These are phyloP conservation scores for Phytophthora fragariaefolia DNA, from an alignment of 352 stramenopile genomes.

Conservation along the genomic window DNA sequence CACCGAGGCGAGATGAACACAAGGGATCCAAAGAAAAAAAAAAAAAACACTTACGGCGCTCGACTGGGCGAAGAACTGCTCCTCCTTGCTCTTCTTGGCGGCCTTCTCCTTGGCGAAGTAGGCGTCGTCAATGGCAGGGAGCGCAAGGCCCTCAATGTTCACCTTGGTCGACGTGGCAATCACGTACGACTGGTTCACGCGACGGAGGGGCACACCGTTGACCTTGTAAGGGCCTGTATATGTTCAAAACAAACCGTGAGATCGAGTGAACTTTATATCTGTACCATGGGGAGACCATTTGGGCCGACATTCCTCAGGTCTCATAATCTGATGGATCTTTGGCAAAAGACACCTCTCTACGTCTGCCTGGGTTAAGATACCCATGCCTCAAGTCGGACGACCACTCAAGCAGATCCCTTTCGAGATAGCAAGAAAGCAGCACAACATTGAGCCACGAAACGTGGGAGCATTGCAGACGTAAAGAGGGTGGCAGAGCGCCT, in stretches of 20 bases:
- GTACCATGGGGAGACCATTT: not conserved
- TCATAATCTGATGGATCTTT: conserved; percentile 88
- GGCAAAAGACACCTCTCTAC: conserved; percentile 37
- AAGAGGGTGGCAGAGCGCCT: conserved; percentile 41
- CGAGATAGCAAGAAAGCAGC: not conserved
- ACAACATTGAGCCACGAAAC: conserved; percentile 4
- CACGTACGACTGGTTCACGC: conserved; percentile 99
- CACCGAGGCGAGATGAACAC: conserved; percentile 31
- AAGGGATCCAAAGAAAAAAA: conserved; percentile 13
- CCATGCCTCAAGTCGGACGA: not conserved
- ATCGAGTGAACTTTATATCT: not conserved
- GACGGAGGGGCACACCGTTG: conserved; percentile 98
- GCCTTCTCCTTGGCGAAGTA: conserved; percentile 97
- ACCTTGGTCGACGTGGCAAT: conserved; percentile 99
- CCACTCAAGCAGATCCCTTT: not conserved
- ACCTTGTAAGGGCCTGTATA: conserved; percentile 97
- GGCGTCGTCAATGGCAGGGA: conserved; percentile 95
- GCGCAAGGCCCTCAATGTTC: conserved; percentile 92
- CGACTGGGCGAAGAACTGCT: conserved; percentile 97
- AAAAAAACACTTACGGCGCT: conserved; percentile 62
- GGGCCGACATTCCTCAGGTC: conserved; percentile 79
- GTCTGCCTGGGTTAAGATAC: not conserved
- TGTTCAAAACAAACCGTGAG: conserved; percentile 5
- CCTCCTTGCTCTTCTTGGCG: conserved; percentile 94
- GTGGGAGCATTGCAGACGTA: not conserved